These are phyloP conservation scores for Lentinula guzmanii DNA, from an alignment of 768 basidiomycete genomes.

Conservation along the genomic window DNA sequence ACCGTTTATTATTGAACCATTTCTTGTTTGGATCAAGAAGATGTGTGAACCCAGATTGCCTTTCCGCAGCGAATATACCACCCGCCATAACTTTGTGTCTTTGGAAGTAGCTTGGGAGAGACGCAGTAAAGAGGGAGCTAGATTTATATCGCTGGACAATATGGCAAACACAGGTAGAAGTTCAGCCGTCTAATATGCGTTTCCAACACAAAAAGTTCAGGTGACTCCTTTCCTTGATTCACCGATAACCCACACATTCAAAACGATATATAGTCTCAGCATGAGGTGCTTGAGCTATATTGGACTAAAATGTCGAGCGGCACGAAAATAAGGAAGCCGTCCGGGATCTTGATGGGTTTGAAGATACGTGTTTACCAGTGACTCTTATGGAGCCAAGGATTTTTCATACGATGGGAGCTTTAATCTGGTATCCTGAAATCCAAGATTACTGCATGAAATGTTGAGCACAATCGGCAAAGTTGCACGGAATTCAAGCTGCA, in stretches of 20 bases:
- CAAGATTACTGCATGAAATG: too few relatives aligned
- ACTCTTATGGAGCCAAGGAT: too few relatives aligned
- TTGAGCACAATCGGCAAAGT: too few relatives aligned
- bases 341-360: too few relatives aligned
- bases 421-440: too few relatives aligned
- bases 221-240: not conserved
- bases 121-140: too few relatives aligned
- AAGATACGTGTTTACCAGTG: too few relatives aligned
- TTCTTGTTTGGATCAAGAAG: conserved; percentile 9
- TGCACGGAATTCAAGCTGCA: too few relatives aligned
- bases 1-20: conserved; percentile 13
- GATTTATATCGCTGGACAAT: not conserved
- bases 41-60: conserved; percentile 2
- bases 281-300: not conserved
- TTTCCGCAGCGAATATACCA: not conserved
- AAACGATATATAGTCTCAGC: not conserved
- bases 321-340: too few relatives aligned
- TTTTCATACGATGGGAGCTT: too few relatives aligned
- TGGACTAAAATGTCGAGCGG: too few relatives aligned
- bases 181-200: not conserved
- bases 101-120: not conserved
- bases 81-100: not conserved
- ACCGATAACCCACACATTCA: not conserved
- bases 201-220: not conserved
- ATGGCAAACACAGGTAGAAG: not conserved